Base-by-base conservation (phyloP, 495 filamentous ascomycete species). In the Penicillium fimorum region DNA sequence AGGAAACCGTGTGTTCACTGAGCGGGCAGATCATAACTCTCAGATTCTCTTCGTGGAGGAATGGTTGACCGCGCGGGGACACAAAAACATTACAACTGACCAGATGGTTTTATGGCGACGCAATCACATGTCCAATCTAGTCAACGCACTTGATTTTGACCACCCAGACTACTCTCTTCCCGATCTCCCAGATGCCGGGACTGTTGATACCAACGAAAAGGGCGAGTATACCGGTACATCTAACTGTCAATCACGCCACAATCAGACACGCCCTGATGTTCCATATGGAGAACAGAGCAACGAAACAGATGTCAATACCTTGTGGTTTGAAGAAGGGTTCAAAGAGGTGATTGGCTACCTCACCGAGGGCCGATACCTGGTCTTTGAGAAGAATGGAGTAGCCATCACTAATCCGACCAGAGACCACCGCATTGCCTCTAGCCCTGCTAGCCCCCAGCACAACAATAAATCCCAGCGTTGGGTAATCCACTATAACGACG, bases 31-130 rank as follows among this genome's bases (percentile, higher is more conserved):
- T 61, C 81, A 84, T 61, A 82, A 79, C 65, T 82, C 79, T 4
- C 81, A 82, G 61, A 81, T 84, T 33, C 60, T 79, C 44, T 84
- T 84, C 58, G 53, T 84, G 12, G 81, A 83, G 64, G 52, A 81
- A 56, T 82, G 79, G 79, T 62, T 81, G 6, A 61, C 62, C 10
- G 75, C 79, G 3, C 76, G 77, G 48, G 79, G 79, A n/a, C 70
- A 76, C 59, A 64, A 67, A n/a, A 70, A 79, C 35, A 68, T 82
- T 24, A 63, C 57, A 32, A 80, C 80, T 0, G 62, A 73, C 22
- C 68, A 82, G 58, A 81, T 84, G 73, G 72, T 74, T 0, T 53
- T 66, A 4, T 84, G 81, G 81, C 72, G 81, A 27, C 75, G 81
- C 2, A 62, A 66, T 4, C 76, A 82, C 64, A 84, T 84, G 81